A percentile compares a stretch with the other conserved stretches of the same genome.
Evolutionary conservation across 768 basidiomycete genomes (phyloP).

Genomic region (Phlebiopsis flavidoalba): DNA sequence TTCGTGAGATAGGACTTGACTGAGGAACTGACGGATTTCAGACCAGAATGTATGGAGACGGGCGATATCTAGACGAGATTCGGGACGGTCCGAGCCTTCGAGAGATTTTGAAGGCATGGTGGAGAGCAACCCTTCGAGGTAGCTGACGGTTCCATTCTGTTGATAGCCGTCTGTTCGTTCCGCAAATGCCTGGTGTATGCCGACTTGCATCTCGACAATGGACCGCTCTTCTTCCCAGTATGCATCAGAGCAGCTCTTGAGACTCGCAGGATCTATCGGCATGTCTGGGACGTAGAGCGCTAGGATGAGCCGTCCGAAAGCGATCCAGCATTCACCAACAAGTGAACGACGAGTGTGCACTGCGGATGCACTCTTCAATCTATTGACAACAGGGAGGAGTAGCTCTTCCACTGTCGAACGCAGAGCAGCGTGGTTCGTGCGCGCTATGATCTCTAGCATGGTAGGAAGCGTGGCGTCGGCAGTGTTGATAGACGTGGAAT

Average conservation of each 20-base stretch:
- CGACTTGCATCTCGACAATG: conserved; percentile 42
- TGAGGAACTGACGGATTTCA: conserved; percentile 72
- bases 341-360: not conserved
- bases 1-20: conserved; percentile 42
- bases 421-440: conserved; percentile 2
- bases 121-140: conserved; percentile 32
- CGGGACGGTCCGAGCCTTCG: conserved; percentile 3
- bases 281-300: conserved; percentile 76
- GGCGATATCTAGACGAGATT: conserved; percentile 32
- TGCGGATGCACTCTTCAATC: not conserved
- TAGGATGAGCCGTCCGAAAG: conserved; percentile 52
- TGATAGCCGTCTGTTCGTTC: conserved; percentile 48
- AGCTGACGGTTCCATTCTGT: conserved; percentile 41
- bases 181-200: conserved; percentile 54
- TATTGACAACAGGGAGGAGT: conserved; percentile 5
- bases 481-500: not conserved
- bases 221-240: conserved; percentile 40
- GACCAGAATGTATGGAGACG: conserved; percentile 64
- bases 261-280: conserved; percentile 82
- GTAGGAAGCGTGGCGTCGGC: not conserved
- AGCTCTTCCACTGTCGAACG: not conserved
- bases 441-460: conserved; percentile 1
- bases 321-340: conserved; percentile 52
- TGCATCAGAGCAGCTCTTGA: conserved; percentile 40
- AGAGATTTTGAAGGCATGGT: conserved; percentile 16